Evolutionary conservation across 2,329 filamentous ascomycete species (phyloP).

Genomic region (Xylariaceae sp.): DNA sequence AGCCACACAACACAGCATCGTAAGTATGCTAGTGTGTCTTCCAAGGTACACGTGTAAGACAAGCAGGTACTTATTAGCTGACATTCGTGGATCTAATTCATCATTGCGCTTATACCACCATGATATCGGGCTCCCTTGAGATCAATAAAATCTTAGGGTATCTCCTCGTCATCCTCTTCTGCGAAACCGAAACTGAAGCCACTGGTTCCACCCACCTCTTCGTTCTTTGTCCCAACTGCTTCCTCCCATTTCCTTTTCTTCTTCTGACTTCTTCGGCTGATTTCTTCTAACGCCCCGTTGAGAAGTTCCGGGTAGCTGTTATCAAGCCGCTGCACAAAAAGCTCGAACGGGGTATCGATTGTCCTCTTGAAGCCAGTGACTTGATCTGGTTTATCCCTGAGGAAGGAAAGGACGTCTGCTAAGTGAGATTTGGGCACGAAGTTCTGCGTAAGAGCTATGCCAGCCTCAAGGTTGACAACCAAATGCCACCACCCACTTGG

Average conservation of each 20-base stretch:
- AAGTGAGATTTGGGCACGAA: constrained; percentile 84
- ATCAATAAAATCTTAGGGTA: constrained; percentile 43
- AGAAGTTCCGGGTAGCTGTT: constrained; percentile 71
- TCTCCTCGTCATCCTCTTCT: constrained; percentile 53
- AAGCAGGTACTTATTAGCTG: not conserved
- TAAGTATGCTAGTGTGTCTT: too few relatives aligned
- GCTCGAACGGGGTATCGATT: constrained; percentile 73
- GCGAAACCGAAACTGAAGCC: constrained; percentile 65
- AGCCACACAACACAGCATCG: constrained; percentile 1
- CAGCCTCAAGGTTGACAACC: constrained; percentile 85
- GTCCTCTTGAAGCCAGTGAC: constrained; percentile 83
- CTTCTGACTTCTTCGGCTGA: constrained; percentile 66
- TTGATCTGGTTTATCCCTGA: constrained; percentile 82
- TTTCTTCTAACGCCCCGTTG: constrained; percentile 66
- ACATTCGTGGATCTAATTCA: too few relatives aligned
- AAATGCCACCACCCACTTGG: constrained; percentile 97
- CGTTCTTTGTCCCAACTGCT: constrained; percentile 65
- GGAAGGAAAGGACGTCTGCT: constrained; percentile 76
- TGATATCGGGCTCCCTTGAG: too few relatives aligned
- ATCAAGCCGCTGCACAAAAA: constrained; percentile 75
- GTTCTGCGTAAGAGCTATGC: constrained; percentile 93
- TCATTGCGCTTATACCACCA: not conserved
- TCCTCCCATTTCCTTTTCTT: constrained; percentile 90
- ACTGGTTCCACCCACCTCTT: constrained; percentile 41
- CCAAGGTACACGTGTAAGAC: too few relatives aligned